Conservation (phyloP, 306 rosid species). For the Cucurbita maxima region DNA sequence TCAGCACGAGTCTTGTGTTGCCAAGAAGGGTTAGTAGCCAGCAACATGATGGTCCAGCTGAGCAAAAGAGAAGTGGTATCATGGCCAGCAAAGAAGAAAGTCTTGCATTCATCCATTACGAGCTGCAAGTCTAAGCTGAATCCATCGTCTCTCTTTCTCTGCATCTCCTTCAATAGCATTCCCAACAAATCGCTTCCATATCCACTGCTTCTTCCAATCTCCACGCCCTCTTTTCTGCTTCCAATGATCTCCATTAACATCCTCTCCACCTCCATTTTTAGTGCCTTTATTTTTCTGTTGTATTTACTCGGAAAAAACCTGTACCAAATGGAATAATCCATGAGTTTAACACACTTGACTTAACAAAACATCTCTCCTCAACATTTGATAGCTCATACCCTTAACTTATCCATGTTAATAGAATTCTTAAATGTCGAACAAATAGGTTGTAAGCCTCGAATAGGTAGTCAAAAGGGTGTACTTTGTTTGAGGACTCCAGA, state of each 20-base stretch:
- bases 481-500: too few relatives aligned
- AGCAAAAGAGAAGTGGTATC: constrained; percentile 86
- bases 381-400: too few relatives aligned
- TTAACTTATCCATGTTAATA: too few relatives aligned
- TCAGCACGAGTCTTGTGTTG: constrained; percentile 57
- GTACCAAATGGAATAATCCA: not conserved
- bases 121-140: constrained; percentile 46
- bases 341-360: too few relatives aligned
- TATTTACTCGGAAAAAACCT: constrained; percentile 86
- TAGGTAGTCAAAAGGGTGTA: too few relatives aligned
- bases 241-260: constrained; percentile 79
- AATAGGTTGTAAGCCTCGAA: too few relatives aligned
- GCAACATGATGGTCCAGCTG: constrained; percentile 82
- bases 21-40: constrained; percentile 66
- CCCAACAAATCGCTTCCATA: constrained; percentile 81
- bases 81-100: constrained; percentile 95
- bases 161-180: constrained; percentile 65
- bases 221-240: constrained; percentile 68
- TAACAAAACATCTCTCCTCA: too few relatives aligned
- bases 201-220: constrained; percentile 63
- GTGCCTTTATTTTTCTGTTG: constrained; percentile 68
- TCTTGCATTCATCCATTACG: constrained; percentile 93
- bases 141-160: constrained; percentile 34
- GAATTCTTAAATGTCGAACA: too few relatives aligned
- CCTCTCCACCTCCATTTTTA: constrained; percentile 75